Evolutionary conservation across 495 filamentous ascomycete species (phyloP).

Genomic region (Amniculicola lignicola): DNA sequence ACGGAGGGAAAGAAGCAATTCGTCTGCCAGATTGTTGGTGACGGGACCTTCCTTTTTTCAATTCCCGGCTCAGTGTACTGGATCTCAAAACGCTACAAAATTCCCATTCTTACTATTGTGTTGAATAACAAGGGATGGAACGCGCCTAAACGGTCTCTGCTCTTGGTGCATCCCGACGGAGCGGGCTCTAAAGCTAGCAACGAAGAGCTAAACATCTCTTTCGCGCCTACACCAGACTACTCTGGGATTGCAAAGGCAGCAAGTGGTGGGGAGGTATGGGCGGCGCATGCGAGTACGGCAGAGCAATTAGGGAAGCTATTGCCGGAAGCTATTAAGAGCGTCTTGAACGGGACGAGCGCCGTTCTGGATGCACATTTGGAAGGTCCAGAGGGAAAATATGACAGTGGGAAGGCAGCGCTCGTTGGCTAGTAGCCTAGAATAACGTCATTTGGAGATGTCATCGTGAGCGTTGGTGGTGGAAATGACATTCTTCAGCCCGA

Average conservation of each 20-base stretch:
- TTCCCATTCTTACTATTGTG: slow-evolving; percentile 86
- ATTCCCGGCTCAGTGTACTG: slow-evolving; percentile 91
- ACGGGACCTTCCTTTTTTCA: slow-evolving; percentile 84
- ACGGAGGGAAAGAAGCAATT: slow-evolving; percentile 69
- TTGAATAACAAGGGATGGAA: slow-evolving; percentile 83
- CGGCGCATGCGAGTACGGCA: slow-evolving; percentile 36
- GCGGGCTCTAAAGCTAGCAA: slow-evolving; percentile 67
- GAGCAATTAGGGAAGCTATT: slow-evolving; percentile 38
- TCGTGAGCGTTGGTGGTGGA: too few relatives aligned
- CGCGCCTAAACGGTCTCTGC: slow-evolving; percentile 38
- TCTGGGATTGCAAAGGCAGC: slow-evolving; percentile 89
- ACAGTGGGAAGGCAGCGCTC: slow-evolving; percentile 37
- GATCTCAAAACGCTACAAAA: slow-evolving; percentile 81
- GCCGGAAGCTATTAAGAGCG: slow-evolving; percentile 39
- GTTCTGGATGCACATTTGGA: slow-evolving; percentile 45
- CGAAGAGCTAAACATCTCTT: slow-evolving; percentile 85
- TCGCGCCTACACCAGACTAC: slow-evolving; percentile 83
- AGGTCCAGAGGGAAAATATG: slow-evolving; percentile 44
- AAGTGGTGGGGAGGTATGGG: slow-evolving; percentile 59
- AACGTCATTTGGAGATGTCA: too few relatives aligned
- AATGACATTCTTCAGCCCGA: too few relatives aligned
- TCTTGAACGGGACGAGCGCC: slow-evolving; percentile 39
- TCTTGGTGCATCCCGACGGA: slow-evolving; percentile 43
- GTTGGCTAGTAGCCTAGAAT: slow-evolving; percentile 35
- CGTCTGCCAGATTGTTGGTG: slow-evolving; percentile 88